A percentile compares a stretch with the other conserved stretches of the same genome.
These are phyloP conservation scores for Mucor saturninus DNA, from an alignment of 371 early-diverging fungal species.

Conservation along the genomic window DNA sequence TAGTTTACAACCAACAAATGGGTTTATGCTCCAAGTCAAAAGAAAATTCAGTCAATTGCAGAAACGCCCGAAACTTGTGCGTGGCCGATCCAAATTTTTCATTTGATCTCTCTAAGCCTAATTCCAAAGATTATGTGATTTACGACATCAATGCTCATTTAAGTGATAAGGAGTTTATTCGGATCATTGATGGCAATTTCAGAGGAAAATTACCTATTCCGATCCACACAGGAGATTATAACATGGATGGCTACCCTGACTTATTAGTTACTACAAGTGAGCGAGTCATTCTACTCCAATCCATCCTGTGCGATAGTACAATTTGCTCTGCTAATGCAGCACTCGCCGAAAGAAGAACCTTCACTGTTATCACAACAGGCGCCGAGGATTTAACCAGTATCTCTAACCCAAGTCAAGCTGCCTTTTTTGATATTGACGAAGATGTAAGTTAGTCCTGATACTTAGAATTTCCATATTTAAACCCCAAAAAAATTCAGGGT, in stretches of 20 bases:
- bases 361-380: constrained; percentile 62
- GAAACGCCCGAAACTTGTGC: constrained; percentile 72
- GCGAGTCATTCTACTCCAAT: constrained; percentile 61
- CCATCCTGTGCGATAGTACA: constrained; percentile 57
- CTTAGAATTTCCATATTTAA: too few relatives aligned
- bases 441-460: constrained; percentile 57
- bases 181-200: constrained; percentile 52
- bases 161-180: constrained; percentile 52
- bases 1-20: constrained; percentile 85
- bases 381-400: constrained; percentile 59
- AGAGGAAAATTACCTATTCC: constrained; percentile 64
- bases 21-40: constrained; percentile 69
- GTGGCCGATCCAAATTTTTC: constrained; percentile 72
- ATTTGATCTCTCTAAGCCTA: constrained; percentile 60
- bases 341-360: constrained; percentile 56
- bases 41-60: constrained; percentile 49
- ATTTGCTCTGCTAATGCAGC: constrained; percentile 52
- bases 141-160: constrained; percentile 53
- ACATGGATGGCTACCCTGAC: constrained; percentile 94
- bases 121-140: constrained; percentile 47
- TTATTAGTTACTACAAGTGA: constrained; percentile 63
- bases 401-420: constrained; percentile 60
- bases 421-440: constrained; percentile 88
- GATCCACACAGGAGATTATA: constrained; percentile 76
- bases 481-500: constrained; percentile 52